Percentiles rank a stretch among this genome's conserved stretches.
Conservation (phyloP, 2,329 filamentous ascomycete species). For the Arthrinium puccinioides region DNA sequence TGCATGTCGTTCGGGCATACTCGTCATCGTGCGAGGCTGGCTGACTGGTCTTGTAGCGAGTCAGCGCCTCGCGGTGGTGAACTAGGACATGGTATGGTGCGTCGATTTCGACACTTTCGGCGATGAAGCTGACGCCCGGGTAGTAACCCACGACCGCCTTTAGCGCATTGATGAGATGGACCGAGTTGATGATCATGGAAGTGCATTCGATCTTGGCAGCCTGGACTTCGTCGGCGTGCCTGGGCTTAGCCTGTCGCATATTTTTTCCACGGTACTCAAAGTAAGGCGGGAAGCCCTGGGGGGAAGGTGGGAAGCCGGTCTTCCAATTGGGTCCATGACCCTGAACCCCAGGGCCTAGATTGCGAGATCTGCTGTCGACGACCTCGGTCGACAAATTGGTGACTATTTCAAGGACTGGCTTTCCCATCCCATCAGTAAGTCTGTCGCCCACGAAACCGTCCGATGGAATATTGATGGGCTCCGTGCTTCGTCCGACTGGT, state of each 20-base stretch:
- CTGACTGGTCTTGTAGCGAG: slow-evolving; percentile 32
- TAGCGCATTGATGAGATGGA: slow-evolving; percentile 38
- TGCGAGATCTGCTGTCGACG: slow-evolving; percentile 6
- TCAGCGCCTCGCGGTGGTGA: slow-evolving; percentile 36
- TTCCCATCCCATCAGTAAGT: slow-evolving; percentile 9
- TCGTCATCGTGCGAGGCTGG: slow-evolving; percentile 31
- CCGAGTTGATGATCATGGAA: slow-evolving; percentile 36
- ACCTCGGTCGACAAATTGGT: slow-evolving; percentile 26
- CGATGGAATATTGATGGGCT: slow-evolving; percentile 28
- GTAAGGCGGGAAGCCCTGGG: slow-evolving; percentile 11
- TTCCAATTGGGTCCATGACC: not conserved
- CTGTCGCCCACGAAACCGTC: slow-evolving; percentile 17
- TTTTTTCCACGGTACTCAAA: slow-evolving; percentile 19
- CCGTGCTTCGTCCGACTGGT: slow-evolving; percentile 28
- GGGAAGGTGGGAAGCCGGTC: slow-evolving; percentile 4
- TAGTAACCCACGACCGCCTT: slow-evolving; percentile 41
- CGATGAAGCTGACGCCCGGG: slow-evolving; percentile 30
- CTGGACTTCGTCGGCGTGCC: slow-evolving; percentile 15
- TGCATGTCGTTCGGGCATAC: slow-evolving; percentile 30
- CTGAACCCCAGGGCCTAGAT: not conserved
- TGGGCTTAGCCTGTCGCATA: slow-evolving; percentile 8
- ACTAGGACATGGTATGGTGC: slow-evolving; percentile 41
- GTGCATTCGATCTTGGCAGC: slow-evolving; percentile 23
- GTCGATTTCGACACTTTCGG: slow-evolving; percentile 28
- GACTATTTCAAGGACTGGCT: slow-evolving; percentile 35